Percentiles rank a stretch among this genome's conserved stretches.
Evolutionary conservation across 768 basidiomycete genomes (phyloP).

Genomic region (Chalciporus piperatus): DNA sequence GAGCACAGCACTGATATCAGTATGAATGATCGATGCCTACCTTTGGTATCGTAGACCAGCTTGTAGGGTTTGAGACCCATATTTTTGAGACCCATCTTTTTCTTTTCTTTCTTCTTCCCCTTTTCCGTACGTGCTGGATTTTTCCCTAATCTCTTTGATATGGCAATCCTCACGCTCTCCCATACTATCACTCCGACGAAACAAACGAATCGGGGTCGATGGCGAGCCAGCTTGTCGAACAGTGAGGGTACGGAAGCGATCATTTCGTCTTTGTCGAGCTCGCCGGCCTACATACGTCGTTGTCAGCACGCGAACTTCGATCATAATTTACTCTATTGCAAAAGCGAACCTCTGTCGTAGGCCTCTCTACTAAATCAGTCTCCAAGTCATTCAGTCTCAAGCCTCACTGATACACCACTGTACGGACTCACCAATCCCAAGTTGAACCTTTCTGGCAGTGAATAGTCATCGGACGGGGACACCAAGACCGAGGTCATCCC

Average conservation of each 20-base stretch:
- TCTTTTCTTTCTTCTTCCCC: conserved; percentile 9
- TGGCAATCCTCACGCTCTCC: conserved; percentile 36
- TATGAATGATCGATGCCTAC: conserved; percentile 3
- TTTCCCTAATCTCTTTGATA: conserved; percentile 27
- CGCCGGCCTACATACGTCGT: conserved; percentile 45
- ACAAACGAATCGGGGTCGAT: conserved; percentile 66
- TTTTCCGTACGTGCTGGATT: conserved; percentile 2
- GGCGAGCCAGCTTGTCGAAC: conserved; percentile 53
- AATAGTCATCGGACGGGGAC: conserved; percentile 55
- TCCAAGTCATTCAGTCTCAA: conserved; percentile 21
- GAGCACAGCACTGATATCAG: too few relatives aligned
- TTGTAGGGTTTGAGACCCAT: conserved; percentile 24
- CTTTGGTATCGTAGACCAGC: conserved; percentile 14
- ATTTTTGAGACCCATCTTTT: conserved; percentile 18
- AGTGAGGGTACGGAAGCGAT: conserved; percentile 51
- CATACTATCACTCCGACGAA: conserved; percentile 78
- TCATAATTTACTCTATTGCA: background rate
- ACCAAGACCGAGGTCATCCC: conserved; percentile 57
- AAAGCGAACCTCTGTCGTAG: conserved; percentile 56
- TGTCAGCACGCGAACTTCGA: background rate
- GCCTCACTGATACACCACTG: background rate
- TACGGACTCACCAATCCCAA: conserved; percentile 61
- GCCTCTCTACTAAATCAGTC: conserved; percentile 75
- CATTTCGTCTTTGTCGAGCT: conserved; percentile 54
- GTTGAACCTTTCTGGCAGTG: conserved; percentile 54